Evolutionary conservation across 2,329 filamentous ascomycete species (phyloP), one percentile per base, ranked within the genome.

Genomic region (Talaromyces sp.): DNA sequence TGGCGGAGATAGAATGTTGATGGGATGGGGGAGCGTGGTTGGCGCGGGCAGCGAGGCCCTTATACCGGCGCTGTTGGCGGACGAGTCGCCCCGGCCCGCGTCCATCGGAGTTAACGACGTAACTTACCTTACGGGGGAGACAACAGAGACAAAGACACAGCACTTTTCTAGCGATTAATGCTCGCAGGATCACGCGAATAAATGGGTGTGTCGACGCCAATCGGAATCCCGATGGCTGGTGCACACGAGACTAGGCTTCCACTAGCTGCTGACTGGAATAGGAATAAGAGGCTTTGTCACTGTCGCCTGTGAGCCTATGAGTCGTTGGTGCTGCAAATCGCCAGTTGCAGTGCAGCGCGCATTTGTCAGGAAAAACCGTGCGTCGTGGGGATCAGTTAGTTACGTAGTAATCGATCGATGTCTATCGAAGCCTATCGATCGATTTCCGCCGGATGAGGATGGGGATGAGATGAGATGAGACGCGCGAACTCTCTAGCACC

Each of bases 1-100:
- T 58, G 59, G 31, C 56, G 59, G 59, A 55, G 59, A 55, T 55
- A 58, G 31, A 55, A 61, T 57, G n/a, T n/a, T 21, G 17, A 19
- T 55, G 57, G 60, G 60, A 54, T 59, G 56, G 24, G 56, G 41
- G 51, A 58, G 53, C 14, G 32, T 51, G 14, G 49, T 52, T 55
- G 59, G 59, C 35, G 35, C 49, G 41, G 59, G 55, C 24, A 53
- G 46, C 38, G 41, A 26, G 24, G 56, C 10, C 55, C 55, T 61
- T 35, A 35, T 52, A 52, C n/a, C n/a, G n/a, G n/a, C n/a, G n/a
- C n/a, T n/a, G n/a, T n/a, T n/a, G n/a, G 11, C 55, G 56, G 59
- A 46, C 13, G 59, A 55, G 26, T 61, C 59, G 51, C 54, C 59
- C 51, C 50, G 49, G 35, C 35, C 41, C 50, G 38, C 17, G 5